Base-by-base conservation (phyloP, 352 stramenopile species). In the Phytophthora kernoviae region DNA sequence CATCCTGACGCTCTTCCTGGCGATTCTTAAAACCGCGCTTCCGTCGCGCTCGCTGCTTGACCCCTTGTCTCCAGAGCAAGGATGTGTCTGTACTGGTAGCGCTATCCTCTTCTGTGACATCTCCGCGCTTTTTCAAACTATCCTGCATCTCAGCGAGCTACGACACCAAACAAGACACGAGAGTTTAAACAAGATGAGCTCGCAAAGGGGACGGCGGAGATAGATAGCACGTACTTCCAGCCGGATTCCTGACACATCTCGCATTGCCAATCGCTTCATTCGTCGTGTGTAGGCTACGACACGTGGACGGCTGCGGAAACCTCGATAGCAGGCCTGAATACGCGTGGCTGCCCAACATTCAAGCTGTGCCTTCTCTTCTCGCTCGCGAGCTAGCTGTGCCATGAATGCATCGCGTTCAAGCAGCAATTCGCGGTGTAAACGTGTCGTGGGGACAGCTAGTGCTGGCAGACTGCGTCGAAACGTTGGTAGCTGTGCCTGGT, bases 291-390 rank as follows among this genome's bases (percentile, higher is more conserved):
- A 90, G n/a, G 68, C 60, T 17, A 79, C 34, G 2, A 64, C 53
- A 0, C 71, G 68, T 1, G 82, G 79, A 2, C 82, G 82, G 11
- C 49, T 70, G 0, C 69, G 58, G 48, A 77, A 88, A 2, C 82
- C 78, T 5, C 80, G 67, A 46, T 80, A 91, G 52, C 68, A 81
- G 4, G 80, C 71, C 44, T 91, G 82, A 54, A 91, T 89, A 33
- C 75, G 82, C 8, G 68, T 89, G 4, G 77, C 76, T 5, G 82
- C 82, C 82, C 82, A 91, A 14, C 43, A 62, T 22, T 91, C 82
- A 0, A 88, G 64, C 22, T 60, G 34, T 0, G 45, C 14, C 26
- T 89, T 89, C 24, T 84, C 75, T 1, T 72, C 56, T 5, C 80
- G 71, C 39, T 91, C 82, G 14, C 68, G 60, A 3, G 63, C 36